Conservation (phyloP, 805 yeast genomes). For the Metschnikowia amazonensis region DNA sequence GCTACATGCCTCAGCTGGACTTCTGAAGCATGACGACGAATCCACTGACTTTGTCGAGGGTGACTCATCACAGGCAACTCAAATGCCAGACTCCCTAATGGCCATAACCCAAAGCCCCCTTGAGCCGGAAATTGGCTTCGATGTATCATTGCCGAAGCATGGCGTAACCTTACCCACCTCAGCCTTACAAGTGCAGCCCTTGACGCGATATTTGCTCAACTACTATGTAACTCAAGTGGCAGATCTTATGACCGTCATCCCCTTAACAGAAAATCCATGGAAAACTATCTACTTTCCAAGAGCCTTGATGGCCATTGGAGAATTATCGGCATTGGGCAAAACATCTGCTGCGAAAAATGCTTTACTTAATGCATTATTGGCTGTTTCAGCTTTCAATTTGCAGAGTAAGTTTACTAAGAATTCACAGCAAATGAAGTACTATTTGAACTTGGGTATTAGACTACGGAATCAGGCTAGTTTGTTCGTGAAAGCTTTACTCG, state of each 20-base stretch:
- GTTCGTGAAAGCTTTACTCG: slow-evolving; percentile 56
- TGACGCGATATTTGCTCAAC: slow-evolving; percentile 66
- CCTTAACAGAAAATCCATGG: slow-evolving; percentile 80
- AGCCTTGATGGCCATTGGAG: slow-evolving; percentile 80
- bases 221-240: slow-evolving; percentile 76
- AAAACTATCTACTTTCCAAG: slow-evolving; percentile 80
- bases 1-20: slow-evolving; percentile 36
- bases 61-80: slow-evolving; percentile 30
- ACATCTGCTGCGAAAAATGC: slow-evolving; percentile 78
- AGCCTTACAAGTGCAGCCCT: slow-evolving; percentile 61
- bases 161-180: slow-evolving; percentile 47
- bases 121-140: slow-evolving; percentile 42
- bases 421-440: slow-evolving; percentile 63
- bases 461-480: slow-evolving; percentile 70
- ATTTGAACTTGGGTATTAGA: slow-evolving; percentile 67
- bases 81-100: slow-evolving; percentile 56
- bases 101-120: slow-evolving; percentile 39
- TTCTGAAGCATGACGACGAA: slow-evolving; percentile 25
- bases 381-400: slow-evolving; percentile 77
- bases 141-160: slow-evolving; percentile 30
- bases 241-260: slow-evolving; percentile 70
- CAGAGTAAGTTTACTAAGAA: slow-evolving; percentile 69
- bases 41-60: slow-evolving; percentile 35
- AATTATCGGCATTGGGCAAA: slow-evolving; percentile 65
- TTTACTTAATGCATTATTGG: slow-evolving; percentile 69